These are phyloP conservation scores for Phytopythium helicoides DNA, from an alignment of 352 stramenopile species.

Conservation along the genomic window DNA sequence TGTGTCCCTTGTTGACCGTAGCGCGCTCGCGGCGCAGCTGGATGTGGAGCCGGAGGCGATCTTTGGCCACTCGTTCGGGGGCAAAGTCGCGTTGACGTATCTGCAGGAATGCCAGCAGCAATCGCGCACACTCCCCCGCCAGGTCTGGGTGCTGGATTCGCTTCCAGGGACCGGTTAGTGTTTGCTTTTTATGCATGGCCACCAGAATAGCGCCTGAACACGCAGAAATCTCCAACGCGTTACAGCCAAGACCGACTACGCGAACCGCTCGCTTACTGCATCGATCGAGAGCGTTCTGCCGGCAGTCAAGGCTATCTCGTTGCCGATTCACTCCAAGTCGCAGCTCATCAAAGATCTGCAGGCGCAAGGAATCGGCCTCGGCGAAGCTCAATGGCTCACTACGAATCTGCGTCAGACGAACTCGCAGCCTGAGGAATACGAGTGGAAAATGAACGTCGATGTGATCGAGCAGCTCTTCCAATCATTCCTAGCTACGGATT, in stretches of 20 bases:
- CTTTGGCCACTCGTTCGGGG: conserved; percentile 75
- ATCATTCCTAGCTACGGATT: conserved; percentile 62
- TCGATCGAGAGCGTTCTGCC: conserved; percentile 77
- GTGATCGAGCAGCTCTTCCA: conserved; percentile 74
- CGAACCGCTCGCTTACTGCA: conserved; percentile 49
- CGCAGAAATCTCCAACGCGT: too few relatives aligned
- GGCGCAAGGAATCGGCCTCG: conserved; percentile 49
- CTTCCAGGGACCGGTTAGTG: conserved; percentile 58
- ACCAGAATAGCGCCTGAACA: too few relatives aligned
- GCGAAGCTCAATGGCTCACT: conserved; percentile 80
- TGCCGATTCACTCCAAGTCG: conserved; percentile 69
- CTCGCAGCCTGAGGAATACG: conserved; percentile 55
- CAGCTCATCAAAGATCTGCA: conserved; percentile 65
- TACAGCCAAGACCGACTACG: conserved; percentile 57
- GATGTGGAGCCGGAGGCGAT: conserved; percentile 57
- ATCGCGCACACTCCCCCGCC: conserved; percentile 31
- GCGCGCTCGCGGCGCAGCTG: conserved; percentile 45
- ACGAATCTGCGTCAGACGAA: conserved; percentile 64
- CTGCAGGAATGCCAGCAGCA: conserved; percentile 50
- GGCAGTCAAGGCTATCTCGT: conserved; percentile 62
- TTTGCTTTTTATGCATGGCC: neutral
- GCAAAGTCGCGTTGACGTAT: conserved; percentile 76
- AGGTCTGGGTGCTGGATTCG: conserved; percentile 75
- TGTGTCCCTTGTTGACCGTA: conserved; percentile 16
- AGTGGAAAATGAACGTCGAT: conserved; percentile 80